Evolutionary conservation across 345 rosid genomes (phyloP), one percentile per base, ranked within the genome.

Genomic region (Combretum micranthum): DNA sequence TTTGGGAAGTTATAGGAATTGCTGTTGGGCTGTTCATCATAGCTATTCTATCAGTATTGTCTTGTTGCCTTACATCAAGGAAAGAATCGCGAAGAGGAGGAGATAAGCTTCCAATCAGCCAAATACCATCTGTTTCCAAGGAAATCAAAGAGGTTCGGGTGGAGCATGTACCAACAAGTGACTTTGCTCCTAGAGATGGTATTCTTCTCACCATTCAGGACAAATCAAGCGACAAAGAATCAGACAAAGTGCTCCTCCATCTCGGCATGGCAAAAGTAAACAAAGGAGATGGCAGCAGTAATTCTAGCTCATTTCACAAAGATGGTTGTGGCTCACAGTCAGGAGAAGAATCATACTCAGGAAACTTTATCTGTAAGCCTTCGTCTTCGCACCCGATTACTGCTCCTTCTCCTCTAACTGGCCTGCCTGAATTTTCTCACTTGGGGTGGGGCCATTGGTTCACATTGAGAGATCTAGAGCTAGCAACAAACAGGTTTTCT

Each of bases 371-470:
- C 44, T 69, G 78, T 57, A 72, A 75, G 62, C 83, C 93, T 63
- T 83, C 87, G 53, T 88, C 98, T 43, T 84, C 87, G 7, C 62
- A 82, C 72, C 84, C 81, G 19, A 65, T 77, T 22, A 75, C 90
- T 15, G 81, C 95, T 67, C 85, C 87, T 70, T 82, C 93, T 59
- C 90, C 90, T 55, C 59, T 86, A 23, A 48, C 44, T 59, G 95
- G 90, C 42, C 71, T 86, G 53, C 95, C 95, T 15, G 88, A 86
- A 62, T 83, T 86, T 69, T 86, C 95, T 20, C 86, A 83, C 48
- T 67, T 86, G 63, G 95, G 90, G 21, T 86, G 95, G 95, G 95
- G 95, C 59, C 95, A 86, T 67, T 86, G 95, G 95, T 86, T 86
- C 68, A 86, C 95, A 0, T 53, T 86, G 72, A 80, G 88, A 69